Base-by-base conservation (phyloP, 2,329 filamentous ascomycete species). In the Elsinoe perseae region DNA sequence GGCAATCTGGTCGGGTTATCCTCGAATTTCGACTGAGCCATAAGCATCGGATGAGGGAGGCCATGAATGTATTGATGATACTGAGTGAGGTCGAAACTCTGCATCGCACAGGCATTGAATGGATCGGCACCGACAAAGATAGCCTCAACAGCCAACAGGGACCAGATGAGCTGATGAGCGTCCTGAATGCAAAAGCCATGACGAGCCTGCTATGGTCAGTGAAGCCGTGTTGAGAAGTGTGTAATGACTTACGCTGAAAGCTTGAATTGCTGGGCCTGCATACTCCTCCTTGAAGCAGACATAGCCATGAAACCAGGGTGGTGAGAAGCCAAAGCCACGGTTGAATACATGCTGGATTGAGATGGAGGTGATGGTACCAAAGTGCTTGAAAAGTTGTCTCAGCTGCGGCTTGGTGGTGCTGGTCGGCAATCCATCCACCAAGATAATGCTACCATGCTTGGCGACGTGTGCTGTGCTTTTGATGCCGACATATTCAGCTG, bases 351-450 rank as follows among this genome's bases (percentile, higher is more conserved):
- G 32, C 34, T 36, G 30, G 10, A 56, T 46, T 2, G 50, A 48
- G 9, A 57, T 50, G 14, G 42, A 14, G 4, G 16, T 28, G 32
- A 60, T 56, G 16, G 25, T 25, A 8, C 58, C 58, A 50, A 56
- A 56, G 18, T 25, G 21, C 10, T 28, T 16, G 40, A 60, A 60
- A 14, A 54, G 50, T 21, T 48, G 4, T 18, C n/a, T 20, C 20
- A 56, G 34, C 16, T 54, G 18, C 12, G 50, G 9, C 9, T 56
- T 23, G 42, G 21, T 38, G 16, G 54, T 52, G 8, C 50, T 10
- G 12, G 23, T 38, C 2, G 58, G 56, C 21, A 60, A 32, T n/a
- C 56, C 54, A 16, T 55, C 53, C 8, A 60, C 54, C 14, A 53
- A 56, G 46, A 60, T 56, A 25, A 52, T 46, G 23, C 53, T 56